Base-by-base conservation (phyloP, 2,329 filamentous ascomycete species). In the Arthrobotrys pseudoclavata region DNA sequence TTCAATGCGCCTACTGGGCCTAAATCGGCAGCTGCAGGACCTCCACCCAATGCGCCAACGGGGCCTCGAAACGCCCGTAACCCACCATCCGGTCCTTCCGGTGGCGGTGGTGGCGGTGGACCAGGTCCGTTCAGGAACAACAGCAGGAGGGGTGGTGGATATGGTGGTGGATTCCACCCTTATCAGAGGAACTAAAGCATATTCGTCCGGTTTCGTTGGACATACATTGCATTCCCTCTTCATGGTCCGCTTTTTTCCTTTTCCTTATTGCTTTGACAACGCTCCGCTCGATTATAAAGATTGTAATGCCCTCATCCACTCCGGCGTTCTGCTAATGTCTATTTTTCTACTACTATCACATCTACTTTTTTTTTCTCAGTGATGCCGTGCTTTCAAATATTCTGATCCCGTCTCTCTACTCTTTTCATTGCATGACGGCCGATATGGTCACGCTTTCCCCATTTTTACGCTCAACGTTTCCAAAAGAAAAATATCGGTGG, bases 41-140 rank as follows among this genome's bases (percentile, higher is more conserved):
- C 90, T 13, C 93, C 93, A 20, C 91, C 92, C 4, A 93, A 93
- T 82, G 93, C 96, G 4, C 96, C 96, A 0, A 99, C 96, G 0
- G 96, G 96, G 0, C 96, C 96, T 3, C 97, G 97, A 87, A 99
- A 98, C 82, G 76, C 80, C 26, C 76, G 80, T 22, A 79, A 79
- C 61, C 93, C 94, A 26, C 75, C 75, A 18, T 63, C 69, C 26
- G 75, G 75, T 10, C 75, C 75, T 24, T 53, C 75, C 4, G 69
- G 50, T 24, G 69, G 69, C 24, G 61, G 50, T 24, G 40, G 48
- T 13, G 66, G 66, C 13, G 50, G 69, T n/a, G 69, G 69, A 4
- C 34, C 60, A 1, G 71, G 71, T 0, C 71, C 71, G 2, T 76
- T 63, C 53, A 60, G 71, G 29, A 71, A 61, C 64, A 48, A 31